phyloP scores from a whole-genome alignment of 495 filamentous ascomycete species.

The Hypoxylon fuscum region DNA sequence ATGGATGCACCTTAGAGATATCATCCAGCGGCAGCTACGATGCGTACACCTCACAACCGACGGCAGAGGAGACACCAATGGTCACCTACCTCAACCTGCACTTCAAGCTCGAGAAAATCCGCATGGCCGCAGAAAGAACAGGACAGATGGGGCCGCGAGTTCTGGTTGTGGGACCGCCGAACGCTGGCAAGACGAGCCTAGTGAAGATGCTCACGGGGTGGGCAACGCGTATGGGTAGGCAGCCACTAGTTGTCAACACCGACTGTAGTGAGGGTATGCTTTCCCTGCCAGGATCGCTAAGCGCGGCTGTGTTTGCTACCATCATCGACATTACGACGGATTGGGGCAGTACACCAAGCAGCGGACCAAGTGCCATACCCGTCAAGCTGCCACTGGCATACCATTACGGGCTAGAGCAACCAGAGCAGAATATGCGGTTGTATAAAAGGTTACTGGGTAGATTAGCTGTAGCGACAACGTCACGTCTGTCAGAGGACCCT shows the following conservation, averaged over 20 bases:
- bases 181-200: conserved; percentile 86
- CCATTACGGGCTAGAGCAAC: conserved; percentile 78
- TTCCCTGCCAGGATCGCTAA: conserved; percentile 83
- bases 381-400: conserved; percentile 95
- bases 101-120: conserved; percentile 76
- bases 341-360: conserved; percentile 90
- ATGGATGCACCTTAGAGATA: conserved; percentile 86
- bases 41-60: conserved; percentile 70
- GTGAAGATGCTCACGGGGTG: conserved; percentile 83
- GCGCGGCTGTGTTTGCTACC: conserved; percentile 80
- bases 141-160: conserved; percentile 74
- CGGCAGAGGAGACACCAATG: conserved; percentile 86
- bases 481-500: conserved; percentile 80
- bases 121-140: conserved; percentile 63
- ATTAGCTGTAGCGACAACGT: conserved; percentile 80
- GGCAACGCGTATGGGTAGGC: conserved; percentile 76
- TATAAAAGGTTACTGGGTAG: conserved; percentile 79
- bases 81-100: conserved; percentile 85
- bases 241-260: conserved; percentile 85
- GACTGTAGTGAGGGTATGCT: conserved; percentile 89
- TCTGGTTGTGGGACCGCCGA: conserved; percentile 81
- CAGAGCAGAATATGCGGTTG: conserved; percentile 75
- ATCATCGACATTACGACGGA: conserved; percentile 91
- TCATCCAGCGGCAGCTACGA: conserved; percentile 60
- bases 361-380: conserved; percentile 84